A percentile compares a stretch with the other conserved stretches of the same genome.
Conservation (phyloP, 2,329 filamentous ascomycete species). For the Beauveria sp. region DNA sequence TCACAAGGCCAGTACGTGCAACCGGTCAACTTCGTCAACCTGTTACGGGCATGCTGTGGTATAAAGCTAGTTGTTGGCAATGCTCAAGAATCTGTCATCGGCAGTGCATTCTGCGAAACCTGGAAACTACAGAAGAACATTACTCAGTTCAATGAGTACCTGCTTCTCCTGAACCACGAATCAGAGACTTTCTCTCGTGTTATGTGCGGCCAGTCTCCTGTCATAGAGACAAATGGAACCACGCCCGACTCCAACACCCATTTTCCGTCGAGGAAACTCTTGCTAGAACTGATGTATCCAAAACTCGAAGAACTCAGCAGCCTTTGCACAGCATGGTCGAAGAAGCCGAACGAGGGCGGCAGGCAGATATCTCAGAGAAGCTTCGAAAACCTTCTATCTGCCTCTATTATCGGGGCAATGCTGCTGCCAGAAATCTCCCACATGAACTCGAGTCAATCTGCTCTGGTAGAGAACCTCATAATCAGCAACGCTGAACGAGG, state of each 20-base stretch:
- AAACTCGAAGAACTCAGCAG: slow-evolving; percentile 43
- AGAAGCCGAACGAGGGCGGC: slow-evolving; percentile 36
- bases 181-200: not conserved
- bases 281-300: slow-evolving; percentile 46
- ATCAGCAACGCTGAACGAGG: slow-evolving; percentile 34
- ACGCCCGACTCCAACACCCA: slow-evolving; percentile 25
- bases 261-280: slow-evolving; percentile 40
- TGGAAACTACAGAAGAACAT: slow-evolving; percentile 38
- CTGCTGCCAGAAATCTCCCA: slow-evolving; percentile 40
- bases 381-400: slow-evolving; percentile 44
- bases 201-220: slow-evolving; percentile 7
- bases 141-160: slow-evolving; percentile 42
- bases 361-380: slow-evolving; percentile 44
- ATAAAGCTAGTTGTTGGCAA: slow-evolving; percentile 25
- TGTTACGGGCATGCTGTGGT: slow-evolving; percentile 66
- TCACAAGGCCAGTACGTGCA: slow-evolving; percentile 42
- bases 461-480: slow-evolving; percentile 38
- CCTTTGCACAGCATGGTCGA: slow-evolving; percentile 41
- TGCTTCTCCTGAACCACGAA: slow-evolving; percentile 41
- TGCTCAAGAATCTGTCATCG: slow-evolving; percentile 30
- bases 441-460: slow-evolving; percentile 40
- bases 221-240: slow-evolving; percentile 13
- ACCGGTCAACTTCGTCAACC: slow-evolving; percentile 57
- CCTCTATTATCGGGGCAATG: slow-evolving; percentile 37
- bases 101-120: slow-evolving; percentile 40